Conservation (phyloP, 2,329 filamentous ascomycete species). For the Aspergillus sp. region DNA sequence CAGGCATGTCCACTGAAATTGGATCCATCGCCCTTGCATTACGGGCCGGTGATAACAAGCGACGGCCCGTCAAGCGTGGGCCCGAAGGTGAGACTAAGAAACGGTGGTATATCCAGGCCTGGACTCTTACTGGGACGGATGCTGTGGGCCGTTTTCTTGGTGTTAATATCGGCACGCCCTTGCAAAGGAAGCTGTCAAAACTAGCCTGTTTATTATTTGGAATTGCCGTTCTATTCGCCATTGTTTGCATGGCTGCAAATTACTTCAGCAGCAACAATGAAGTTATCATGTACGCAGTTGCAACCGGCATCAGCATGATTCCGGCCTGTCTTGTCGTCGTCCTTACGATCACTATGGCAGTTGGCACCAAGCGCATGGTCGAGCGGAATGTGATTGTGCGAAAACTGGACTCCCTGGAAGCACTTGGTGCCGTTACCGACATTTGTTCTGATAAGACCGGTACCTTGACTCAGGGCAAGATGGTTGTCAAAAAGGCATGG, state of each 20-base stretch:
- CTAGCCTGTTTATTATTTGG: constrained; percentile 66
- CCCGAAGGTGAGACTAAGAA: constrained; percentile 51
- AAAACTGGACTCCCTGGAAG: constrained; percentile 58
- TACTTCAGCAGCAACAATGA: constrained; percentile 54
- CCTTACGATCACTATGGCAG: constrained; percentile 66
- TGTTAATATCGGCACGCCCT: constrained; percentile 67
- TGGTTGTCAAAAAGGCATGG: constrained; percentile 64
- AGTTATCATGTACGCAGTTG: constrained; percentile 66
- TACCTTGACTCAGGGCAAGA: constrained; percentile 63
- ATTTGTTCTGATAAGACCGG: constrained; percentile 61
- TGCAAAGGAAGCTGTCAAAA: constrained; percentile 68
- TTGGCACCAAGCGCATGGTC: constrained; percentile 60
- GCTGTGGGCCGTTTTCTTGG: constrained; percentile 64
- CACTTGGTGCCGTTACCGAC: constrained; percentile 62
- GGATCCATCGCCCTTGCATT: constrained; percentile 65
- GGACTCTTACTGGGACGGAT: constrained; percentile 55
- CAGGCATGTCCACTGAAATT: constrained; percentile 63
- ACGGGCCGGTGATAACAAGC: constrained; percentile 57
- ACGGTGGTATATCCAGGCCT: constrained; percentile 54
- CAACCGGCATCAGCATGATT: constrained; percentile 61
- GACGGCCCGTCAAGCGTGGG: constrained; percentile 53
- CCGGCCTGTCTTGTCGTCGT: constrained; percentile 64
- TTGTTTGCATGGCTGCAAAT: constrained; percentile 68
- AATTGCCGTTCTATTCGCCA: constrained; percentile 66
- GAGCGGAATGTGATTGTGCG: constrained; percentile 58